phyloP scores from a whole-genome alignment of 108 stramenopile genomes.

The Parietichytrium sp. region DNA sequence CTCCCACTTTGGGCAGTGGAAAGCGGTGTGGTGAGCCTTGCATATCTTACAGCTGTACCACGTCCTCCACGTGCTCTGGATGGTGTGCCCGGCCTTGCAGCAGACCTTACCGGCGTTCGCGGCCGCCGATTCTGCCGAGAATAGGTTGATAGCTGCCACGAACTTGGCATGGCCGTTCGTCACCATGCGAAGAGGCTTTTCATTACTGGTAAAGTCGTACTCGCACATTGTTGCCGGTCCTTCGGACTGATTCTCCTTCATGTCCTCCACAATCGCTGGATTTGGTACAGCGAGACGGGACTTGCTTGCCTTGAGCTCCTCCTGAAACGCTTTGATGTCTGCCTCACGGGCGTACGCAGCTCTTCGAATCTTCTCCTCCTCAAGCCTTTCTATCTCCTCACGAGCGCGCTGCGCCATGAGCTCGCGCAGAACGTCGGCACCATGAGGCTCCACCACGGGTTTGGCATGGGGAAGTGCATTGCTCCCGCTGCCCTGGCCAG shows the following conservation, averaged over 20 bases:
- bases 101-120: neutral
- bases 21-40: neutral
- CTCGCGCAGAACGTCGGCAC: conserved; percentile 45
- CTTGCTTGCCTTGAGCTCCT: conserved; percentile 46
- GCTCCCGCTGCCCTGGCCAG: neutral
- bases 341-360: conserved; percentile 42
- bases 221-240: neutral
- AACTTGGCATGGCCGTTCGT: conserved; percentile 26
- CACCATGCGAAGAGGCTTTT: conserved; percentile 41
- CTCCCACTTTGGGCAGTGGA: conserved; percentile 23
- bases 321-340: conserved; percentile 46
- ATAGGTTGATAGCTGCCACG: neutral
- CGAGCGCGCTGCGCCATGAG: conserved; percentile 41
- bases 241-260: neutral
- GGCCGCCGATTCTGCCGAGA: neutral
- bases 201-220: conserved; percentile 35
- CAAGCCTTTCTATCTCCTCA: neutral
- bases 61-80: conserved; percentile 2
- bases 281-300: conserved; percentile 40
- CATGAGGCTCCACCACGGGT: conserved; percentile 45
- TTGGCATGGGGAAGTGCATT: conserved; percentile 20
- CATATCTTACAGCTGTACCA: conserved; percentile 37
- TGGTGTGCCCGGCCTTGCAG: conserved; percentile 31
- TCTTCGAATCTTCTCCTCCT: conserved; percentile 43
- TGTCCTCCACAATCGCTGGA: neutral